Conservation (phyloP, 352 stramenopile species). For the Phytopythium oedochilum region DNA sequence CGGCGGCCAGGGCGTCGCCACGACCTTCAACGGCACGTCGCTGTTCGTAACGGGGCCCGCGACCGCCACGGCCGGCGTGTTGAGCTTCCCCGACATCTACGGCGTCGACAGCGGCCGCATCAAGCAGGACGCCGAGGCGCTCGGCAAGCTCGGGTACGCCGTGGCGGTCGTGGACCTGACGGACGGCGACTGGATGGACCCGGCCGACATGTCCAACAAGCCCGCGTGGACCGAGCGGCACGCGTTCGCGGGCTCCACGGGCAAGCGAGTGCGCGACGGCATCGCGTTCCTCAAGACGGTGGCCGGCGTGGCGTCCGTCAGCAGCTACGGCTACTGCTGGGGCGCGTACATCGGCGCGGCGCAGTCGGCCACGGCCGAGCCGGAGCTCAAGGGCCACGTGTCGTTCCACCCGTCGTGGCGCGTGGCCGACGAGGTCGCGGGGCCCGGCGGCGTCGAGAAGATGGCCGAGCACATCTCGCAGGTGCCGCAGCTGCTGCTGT, state of each 20-base stretch:
- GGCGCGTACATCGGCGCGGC: constrained; percentile 21
- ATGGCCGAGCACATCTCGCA: constrained; percentile 27
- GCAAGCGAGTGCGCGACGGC: constrained; percentile 11
- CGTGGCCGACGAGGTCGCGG: constrained; percentile 14
- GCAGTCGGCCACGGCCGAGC: constrained; percentile 3
- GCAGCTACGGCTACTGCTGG: constrained; percentile 39
- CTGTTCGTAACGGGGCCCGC: constrained; percentile 30
- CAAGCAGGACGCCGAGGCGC: constrained; percentile 38
- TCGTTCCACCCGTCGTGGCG: constrained; percentile 26
- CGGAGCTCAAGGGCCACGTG: constrained; percentile 19
- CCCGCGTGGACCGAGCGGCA: constrained; percentile 12
- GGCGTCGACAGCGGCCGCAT: constrained; percentile 42
- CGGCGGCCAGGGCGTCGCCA: constrained; percentile 14
- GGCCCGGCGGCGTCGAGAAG: constrained; percentile 27
- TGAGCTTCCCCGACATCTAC: constrained; percentile 46
- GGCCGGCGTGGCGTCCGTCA: constrained; percentile 14
- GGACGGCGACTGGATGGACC: constrained; percentile 24
- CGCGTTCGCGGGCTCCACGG: constrained; percentile 9
- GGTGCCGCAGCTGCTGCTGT: constrained; percentile 38
- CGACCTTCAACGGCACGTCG: constrained; percentile 23
- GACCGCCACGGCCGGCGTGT: constrained; percentile 21
- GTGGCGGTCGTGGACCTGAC: constrained; percentile 40
- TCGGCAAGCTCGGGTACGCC: constrained; percentile 41
- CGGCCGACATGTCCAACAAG: constrained; percentile 1
- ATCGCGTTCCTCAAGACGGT: constrained; percentile 23